Conservation (phyloP, 768 basidiomycete species). For the Phylloporus rhodoxanthus region DNA sequence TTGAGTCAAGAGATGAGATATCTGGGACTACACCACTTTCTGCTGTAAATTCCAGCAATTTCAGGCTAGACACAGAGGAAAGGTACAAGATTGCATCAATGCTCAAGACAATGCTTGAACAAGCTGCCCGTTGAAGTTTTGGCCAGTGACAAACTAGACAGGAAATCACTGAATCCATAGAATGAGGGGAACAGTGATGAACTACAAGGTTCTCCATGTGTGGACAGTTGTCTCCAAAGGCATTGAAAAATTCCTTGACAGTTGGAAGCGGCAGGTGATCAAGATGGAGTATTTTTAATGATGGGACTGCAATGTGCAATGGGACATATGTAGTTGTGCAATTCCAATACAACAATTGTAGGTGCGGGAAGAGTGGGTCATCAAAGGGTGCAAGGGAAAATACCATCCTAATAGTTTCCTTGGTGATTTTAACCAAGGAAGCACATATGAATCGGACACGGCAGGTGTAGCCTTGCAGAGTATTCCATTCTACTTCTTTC, state of each 20-base stretch:
- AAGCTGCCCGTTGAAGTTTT: background rate
- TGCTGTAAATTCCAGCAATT: background rate
- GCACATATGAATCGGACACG: background rate
- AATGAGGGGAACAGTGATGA: background rate
- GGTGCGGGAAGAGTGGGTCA: background rate
- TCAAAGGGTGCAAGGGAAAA: background rate
- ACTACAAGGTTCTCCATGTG: background rate
- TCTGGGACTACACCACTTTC: background rate
- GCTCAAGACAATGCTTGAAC: background rate
- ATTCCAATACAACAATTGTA: background rate
- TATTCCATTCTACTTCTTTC: background rate
- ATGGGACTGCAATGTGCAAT: background rate
- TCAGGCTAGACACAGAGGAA: background rate
- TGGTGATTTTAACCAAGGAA: fast-evolving
- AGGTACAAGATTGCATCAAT: background rate
- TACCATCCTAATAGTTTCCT: background rate
- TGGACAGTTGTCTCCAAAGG: background rate
- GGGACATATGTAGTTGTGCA: too few relatives aligned
- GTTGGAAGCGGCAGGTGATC: background rate
- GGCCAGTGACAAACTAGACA: background rate
- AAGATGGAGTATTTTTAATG: background rate
- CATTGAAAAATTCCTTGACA: background rate
- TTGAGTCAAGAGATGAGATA: background rate
- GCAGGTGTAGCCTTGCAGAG: background rate
- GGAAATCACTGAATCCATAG: background rate